Base-by-base conservation (phyloP, 2,329 filamentous ascomycete species). In the Penicillium sp. region DNA sequence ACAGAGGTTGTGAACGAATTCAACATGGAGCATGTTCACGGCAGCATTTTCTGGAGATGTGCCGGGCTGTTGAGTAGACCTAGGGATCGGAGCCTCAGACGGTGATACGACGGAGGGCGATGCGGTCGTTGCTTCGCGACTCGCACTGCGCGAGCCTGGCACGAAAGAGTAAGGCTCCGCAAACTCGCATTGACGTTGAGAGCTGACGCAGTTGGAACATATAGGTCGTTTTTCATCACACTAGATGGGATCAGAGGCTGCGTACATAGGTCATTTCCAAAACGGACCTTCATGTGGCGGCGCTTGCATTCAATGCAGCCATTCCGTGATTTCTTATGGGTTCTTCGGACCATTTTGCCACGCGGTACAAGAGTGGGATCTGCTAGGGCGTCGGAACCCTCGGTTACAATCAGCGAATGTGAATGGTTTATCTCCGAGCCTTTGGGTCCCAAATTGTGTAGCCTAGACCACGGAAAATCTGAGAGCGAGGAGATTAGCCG, bases 261-360 rank as follows among this genome's bases (percentile, higher is more conserved):
- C 11, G 11, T 13, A 31, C 4, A 14, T 10, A 2, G 9, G 13
- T 11, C 45, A 9, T 18, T n/a, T 10, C 3, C 14, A 18, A 14
- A 18, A 31, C 55, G 42, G 58, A 74, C 73, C 60, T 74, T 75
- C 43, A 75, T 64, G 54, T 75, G 73, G 8, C 72, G 67, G 22
- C 66, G 65, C 55, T 76, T 75, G 52, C 72, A 75, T 57, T 73
- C 66, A 7, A 62, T 31, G 45, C 73, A 75, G 22, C 73, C 74
- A 54, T 69, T 70, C 40, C 71, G 65, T n/a, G 73, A 75, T 31
- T 63, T 68, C 39, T 62, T 67, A 54, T 75, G 73, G 4, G 70
- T 57, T 52, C 70, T 66, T 38, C 66, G 61, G 18, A 4, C 34
- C 49, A 52, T 52, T 52, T 47, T 9, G 36, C 29, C 43, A 52